Evolutionary conservation across 257 asterid species (phyloP), one percentile per base, ranked within the genome.

Genomic region (Coffea eugenioides): DNA sequence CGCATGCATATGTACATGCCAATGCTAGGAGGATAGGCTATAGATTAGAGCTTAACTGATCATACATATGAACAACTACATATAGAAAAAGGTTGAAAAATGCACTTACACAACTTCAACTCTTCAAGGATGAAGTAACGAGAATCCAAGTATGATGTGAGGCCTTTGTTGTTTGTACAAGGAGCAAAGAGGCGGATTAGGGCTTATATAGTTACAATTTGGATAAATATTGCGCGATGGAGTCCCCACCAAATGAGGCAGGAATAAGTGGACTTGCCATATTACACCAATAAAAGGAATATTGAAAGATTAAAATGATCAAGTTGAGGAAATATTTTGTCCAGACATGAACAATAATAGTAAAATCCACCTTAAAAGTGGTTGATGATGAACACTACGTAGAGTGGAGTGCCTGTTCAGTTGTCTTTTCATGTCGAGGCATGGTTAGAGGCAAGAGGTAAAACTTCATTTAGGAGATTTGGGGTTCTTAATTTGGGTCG

Each of bases 181-280:
- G 14, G 23, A 62, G 52, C n/a, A 43, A 65, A 46, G 74, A 80
- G 39, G 61, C 1, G 65, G 45, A 34, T 11, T 25, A 77, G 83
- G 74, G 83, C 49, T 86, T 61, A 78, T 79, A 83, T 86, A 79
- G 82, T 45, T 41, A 56, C 67, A 69, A 7, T 66, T 78, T 68
- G 23, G 45, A 73, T 74, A 77, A 49, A 69, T 73, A 3, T 7
- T 59, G 59, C 83, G 77, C 11, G 81, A 84, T 86, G 86, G 87
- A 79, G 70, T 74, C 69, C 81, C 92, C 96, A 88, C 96, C 88
- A 84, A 77, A 83, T 54, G 87, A 82, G 89, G 89, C 91, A 87
- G 86, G 59, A 78, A 43, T 11, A 83, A 87, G 93, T 91, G 96
- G 95, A 77, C 39, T 80, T 86, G 75, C 86, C 88, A 87, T 62